A percentile compares a stretch with the other conserved stretches of the same genome.
These are phyloP conservation scores for Capsicum rhomboideum DNA, from an alignment of 257 asterid species.

Conservation along the genomic window DNA sequence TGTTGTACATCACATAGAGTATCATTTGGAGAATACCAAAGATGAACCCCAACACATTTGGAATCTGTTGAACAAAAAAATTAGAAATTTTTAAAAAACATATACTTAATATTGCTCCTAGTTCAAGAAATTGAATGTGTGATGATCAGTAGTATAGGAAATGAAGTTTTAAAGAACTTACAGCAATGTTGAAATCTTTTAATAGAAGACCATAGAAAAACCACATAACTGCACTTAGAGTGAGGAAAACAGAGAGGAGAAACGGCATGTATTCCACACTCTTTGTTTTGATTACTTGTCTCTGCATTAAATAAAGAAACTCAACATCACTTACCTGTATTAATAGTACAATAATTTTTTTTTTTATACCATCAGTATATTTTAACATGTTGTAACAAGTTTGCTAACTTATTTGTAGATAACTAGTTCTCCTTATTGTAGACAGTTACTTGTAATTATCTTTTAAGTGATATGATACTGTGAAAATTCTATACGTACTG, in stretches of 20 bases:
- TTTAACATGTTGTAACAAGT: background rate
- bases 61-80: conserved; percentile 21
- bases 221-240: conserved; percentile 47
- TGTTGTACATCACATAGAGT: conserved; percentile 30
- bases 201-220: conserved; percentile 53
- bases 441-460: background rate
- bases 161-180: conserved; percentile 6
- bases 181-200: conserved; percentile 44
- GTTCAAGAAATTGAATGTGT: too few relatives aligned
- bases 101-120: too few relatives aligned
- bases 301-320: background rate
- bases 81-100: too few relatives aligned
- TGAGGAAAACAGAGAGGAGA: conserved; percentile 31
- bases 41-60: conserved; percentile 47
- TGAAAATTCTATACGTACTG: background rate
- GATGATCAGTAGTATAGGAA: too few relatives aligned
- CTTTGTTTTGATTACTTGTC: conserved; percentile 14
- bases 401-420: background rate
- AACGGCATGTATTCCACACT: conserved; percentile 65
- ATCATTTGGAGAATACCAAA: conserved; percentile 43
- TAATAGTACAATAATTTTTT: too few relatives aligned
- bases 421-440: background rate
- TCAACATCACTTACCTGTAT: background rate
- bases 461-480: background rate
- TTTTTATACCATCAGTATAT: too few relatives aligned